These are phyloP conservation scores for Coemansia sp. DNA, from an alignment of 192 early-diverging fungal species.

Conservation along the genomic window DNA sequence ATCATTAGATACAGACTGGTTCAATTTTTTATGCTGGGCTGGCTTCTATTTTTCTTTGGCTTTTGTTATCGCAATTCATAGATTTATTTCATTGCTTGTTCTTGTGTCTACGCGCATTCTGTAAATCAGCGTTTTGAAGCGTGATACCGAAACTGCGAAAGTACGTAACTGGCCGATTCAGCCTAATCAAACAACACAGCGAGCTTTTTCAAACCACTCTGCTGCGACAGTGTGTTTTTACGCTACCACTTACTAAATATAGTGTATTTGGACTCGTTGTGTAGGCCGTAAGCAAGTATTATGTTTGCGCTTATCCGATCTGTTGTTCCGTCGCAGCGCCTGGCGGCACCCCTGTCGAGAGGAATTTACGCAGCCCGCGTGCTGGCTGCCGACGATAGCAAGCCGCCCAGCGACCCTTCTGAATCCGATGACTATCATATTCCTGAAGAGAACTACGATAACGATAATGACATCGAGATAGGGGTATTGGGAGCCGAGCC, in stretches of 20 bases:
- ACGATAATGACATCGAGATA: not conserved
- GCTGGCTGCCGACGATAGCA: not conserved
- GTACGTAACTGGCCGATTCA: not conserved
- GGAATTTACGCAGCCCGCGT: constrained; percentile 15
- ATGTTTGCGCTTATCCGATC: not conserved
- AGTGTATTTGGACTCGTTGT: no score
- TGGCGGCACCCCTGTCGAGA: constrained; percentile 12
- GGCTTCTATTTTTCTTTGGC: not conserved
- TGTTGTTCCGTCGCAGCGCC: not conserved
- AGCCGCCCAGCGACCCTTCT: not conserved
- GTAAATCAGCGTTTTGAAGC: constrained; percentile 1
- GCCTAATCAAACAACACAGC: not conserved
- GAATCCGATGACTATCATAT: not conserved
- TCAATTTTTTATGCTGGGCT: not conserved
- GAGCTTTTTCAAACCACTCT: no score
- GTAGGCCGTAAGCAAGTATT: not conserved
- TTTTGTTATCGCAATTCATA: constrained; percentile 1
- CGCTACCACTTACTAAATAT: no score
- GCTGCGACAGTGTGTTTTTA: no score
- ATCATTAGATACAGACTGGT: not conserved
- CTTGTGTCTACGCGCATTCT: not conserved
- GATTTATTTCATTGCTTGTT: not conserved
- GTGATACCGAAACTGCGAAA: not conserved
- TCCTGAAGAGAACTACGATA: constrained; percentile 1
- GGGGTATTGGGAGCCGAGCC: constrained; percentile 24